Conservation (phyloP, 2,329 filamentous ascomycete species). For the Ascochyta fabae region DNA sequence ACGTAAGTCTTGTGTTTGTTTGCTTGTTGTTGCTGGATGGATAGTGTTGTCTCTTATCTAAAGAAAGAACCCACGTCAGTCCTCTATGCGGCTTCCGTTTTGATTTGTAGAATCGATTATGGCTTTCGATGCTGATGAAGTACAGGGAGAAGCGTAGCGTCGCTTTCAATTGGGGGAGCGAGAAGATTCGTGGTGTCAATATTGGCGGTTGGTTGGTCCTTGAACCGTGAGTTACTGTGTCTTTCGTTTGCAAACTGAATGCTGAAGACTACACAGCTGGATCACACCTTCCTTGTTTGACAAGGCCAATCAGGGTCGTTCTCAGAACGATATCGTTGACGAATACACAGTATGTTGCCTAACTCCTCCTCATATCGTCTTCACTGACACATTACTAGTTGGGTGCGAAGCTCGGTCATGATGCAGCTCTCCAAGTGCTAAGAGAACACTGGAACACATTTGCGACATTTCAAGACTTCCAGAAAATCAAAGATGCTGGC, state of each 20-base stretch:
- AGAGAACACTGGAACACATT: slow-evolving; percentile 60
- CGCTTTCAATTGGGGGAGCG: slow-evolving; percentile 57
- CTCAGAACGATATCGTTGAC: slow-evolving; percentile 52
- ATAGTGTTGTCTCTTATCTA: neutral
- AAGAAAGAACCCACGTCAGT: neutral
- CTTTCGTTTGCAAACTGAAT: neutral
- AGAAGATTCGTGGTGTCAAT: slow-evolving; percentile 60
- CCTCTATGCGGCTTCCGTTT: neutral
- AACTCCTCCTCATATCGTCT: neutral
- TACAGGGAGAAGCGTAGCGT: slow-evolving; percentile 43
- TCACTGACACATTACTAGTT: slow-evolving; percentile 29
- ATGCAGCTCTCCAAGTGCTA: slow-evolving; percentile 54
- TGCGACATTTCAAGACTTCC: slow-evolving; percentile 60
- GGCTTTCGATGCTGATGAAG: slow-evolving; percentile 19
- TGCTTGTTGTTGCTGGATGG: neutral
- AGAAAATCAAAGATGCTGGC: slow-evolving; percentile 62
- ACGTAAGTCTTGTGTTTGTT: slow-evolving; percentile 34
- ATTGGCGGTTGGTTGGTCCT: slow-evolving; percentile 60
- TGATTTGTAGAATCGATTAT: neutral
- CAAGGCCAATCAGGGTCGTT: slow-evolving; percentile 28
- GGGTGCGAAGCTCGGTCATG: slow-evolving; percentile 56
- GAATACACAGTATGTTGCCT: slow-evolving; percentile 52
- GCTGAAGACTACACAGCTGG: slow-evolving; percentile 46
- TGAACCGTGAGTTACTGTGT: slow-evolving; percentile 47
- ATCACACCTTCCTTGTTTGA: slow-evolving; percentile 66